Percentiles rank a stretch among this genome's conserved stretches.
phyloP scores from a whole-genome alignment of 768 basidiomycete genomes.

The Tylopilus sp. region DNA sequence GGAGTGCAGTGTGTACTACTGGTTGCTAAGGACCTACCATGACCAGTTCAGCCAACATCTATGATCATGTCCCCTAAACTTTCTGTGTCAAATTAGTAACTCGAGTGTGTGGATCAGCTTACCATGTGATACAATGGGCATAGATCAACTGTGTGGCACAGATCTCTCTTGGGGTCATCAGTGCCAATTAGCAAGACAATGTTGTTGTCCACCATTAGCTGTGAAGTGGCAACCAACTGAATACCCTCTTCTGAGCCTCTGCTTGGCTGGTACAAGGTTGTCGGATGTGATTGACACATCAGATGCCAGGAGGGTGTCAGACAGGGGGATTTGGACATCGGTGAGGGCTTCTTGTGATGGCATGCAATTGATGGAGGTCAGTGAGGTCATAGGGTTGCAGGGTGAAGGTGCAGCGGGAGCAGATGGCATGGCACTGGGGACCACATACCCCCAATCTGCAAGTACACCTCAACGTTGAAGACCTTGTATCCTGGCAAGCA shows the following conservation, averaged over 20 bases:
- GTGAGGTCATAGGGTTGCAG: background rate
- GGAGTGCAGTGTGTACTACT: background rate
- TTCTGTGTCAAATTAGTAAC: background rate
- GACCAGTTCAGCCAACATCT: conserved; percentile 1
- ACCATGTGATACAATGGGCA: background rate
- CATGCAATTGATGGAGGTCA: too few species aligned
- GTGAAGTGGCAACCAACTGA: background rate
- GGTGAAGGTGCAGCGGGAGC: background rate
- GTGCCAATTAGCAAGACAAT: background rate
- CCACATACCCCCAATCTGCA: background rate
- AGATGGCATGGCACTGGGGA: background rate
- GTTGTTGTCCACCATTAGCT: background rate
- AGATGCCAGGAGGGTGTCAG: background rate
- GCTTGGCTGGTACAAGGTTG: background rate
- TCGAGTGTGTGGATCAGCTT: background rate
- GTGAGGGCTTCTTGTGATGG: too few species aligned
- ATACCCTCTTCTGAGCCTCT: background rate
- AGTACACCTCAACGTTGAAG: background rate
- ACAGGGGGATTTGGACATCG: too few species aligned
- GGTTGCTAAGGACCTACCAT: conserved; percentile 5
- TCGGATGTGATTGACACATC: background rate
- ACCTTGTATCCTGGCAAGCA: background rate
- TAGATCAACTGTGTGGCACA: background rate
- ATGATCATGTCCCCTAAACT: background rate
- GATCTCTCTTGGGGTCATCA: background rate